Percentiles rank a stretch among this genome's conserved stretches.
These are phyloP conservation scores for Picocystis sp. DNA, from an alignment of 163 green algal species.

Conservation along the genomic window DNA sequence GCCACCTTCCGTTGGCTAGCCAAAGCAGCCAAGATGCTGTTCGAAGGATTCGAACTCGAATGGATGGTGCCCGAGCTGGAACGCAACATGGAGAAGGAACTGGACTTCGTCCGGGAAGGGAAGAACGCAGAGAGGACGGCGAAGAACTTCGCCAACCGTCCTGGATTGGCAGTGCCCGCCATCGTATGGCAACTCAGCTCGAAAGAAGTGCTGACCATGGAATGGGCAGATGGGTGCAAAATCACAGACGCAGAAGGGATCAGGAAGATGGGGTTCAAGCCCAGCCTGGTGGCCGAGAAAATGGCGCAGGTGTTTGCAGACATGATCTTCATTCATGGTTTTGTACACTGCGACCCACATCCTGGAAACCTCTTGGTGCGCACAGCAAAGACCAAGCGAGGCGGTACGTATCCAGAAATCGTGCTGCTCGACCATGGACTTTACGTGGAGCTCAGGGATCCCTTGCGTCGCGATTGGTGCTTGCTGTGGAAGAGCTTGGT, in stretches of 20 bases:
- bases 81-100: conserved; percentile 45
- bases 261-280: conserved; percentile 15
- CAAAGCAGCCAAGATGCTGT: conserved; percentile 26
- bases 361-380: conserved; percentile 60
- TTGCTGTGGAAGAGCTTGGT: conserved; percentile 54
- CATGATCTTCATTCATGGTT: conserved; percentile 58
- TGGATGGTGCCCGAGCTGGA: conserved; percentile 67
- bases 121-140: conserved; percentile 43
- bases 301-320: conserved; percentile 63
- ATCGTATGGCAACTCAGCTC: conserved; percentile 27
- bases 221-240: conserved; percentile 54
- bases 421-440: conserved; percentile 76
- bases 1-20: conserved; percentile 47
- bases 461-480: conserved; percentile 48
- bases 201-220: conserved; percentile 53
- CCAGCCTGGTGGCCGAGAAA: conserved; percentile 34
- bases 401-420: conserved; percentile 40
- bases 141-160: conserved; percentile 10
- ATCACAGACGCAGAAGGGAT: conserved; percentile 39
- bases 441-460: conserved; percentile 37
- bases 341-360: conserved; percentile 63
- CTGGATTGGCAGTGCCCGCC: conserved; percentile 38
- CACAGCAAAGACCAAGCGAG: not conserved
- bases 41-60: conserved; percentile 35
- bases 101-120: conserved; percentile 68